phyloP scores from a whole-genome alignment of 768 basidiomycete genomes.

The Suillus variegatus region DNA sequence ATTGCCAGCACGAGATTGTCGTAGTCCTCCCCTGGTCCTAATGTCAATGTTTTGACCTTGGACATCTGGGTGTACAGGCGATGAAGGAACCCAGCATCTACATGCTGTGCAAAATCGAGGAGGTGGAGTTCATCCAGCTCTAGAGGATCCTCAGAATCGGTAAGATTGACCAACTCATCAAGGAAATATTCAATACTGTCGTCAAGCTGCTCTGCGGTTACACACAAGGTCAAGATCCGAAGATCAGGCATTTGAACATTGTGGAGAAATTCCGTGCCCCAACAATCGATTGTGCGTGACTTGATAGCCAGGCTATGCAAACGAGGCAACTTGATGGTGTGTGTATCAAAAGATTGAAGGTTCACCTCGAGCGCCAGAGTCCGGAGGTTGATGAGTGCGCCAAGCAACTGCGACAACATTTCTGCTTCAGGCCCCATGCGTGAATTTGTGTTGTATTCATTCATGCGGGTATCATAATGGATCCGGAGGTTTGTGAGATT shows the following conservation, averaged over 20 bases:
- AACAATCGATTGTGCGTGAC: not conserved
- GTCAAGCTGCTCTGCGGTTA: accelerated
- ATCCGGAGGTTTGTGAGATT: conserved; percentile 16
- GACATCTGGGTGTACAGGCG: not conserved
- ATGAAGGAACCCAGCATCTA: not conserved
- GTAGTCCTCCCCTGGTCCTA: not conserved
- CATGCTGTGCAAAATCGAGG: not conserved
- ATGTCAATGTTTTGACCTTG: not conserved
- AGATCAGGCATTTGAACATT: not conserved
- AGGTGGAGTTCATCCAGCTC: conserved; percentile 2
- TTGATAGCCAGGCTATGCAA: not conserved
- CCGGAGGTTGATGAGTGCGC: not conserved
- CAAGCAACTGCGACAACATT: not conserved
- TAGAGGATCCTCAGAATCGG: not conserved
- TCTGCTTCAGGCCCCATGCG: not conserved
- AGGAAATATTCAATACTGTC: not conserved
- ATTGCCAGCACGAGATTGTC: not conserved
- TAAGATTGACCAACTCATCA: not conserved
- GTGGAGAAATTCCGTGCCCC: not conserved
- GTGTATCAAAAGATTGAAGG: not conserved
- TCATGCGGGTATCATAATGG: conserved; percentile 8
- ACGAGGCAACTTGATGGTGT: not conserved
- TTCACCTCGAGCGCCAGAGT: not conserved
- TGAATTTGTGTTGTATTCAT: not conserved
- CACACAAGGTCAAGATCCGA: not conserved